Evolutionary conservation across 768 basidiomycete species (phyloP).

Genomic region (Sistotremastrum suecicum): DNA sequence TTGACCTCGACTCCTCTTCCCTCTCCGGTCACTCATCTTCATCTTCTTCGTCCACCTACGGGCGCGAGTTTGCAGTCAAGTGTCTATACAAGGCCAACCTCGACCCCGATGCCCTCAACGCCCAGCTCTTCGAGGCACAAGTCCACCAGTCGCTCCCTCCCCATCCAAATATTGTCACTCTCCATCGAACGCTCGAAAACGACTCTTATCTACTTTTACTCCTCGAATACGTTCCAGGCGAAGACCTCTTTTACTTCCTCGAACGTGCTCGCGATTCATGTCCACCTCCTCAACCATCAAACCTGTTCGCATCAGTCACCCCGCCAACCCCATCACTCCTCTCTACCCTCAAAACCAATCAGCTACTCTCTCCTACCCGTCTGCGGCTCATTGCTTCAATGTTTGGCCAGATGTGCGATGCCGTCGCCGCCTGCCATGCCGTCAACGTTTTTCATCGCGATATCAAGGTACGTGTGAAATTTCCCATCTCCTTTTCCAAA

Average conservation of each 20-base stretch:
- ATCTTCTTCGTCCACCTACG: constrained; percentile 30
- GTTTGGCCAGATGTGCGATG: constrained; percentile 99
- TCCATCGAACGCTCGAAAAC: constrained; percentile 89
- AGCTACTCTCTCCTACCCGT: constrained; percentile 75
- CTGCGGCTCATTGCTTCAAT: constrained; percentile 90
- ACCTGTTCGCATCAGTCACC: constrained; percentile 34
- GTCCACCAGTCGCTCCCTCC: constrained; percentile 86
- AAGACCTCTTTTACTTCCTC: constrained; percentile 96
- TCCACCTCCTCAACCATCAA: constrained; percentile 21
- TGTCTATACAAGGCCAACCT: constrained; percentile 91
- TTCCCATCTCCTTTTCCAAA: too few species aligned
- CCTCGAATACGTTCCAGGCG: constrained; percentile 90
- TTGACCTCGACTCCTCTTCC: constrained; percentile 31
- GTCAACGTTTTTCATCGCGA: constrained; percentile 89
- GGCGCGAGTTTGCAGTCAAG: constrained; percentile 88
- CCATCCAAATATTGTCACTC: constrained; percentile 90
- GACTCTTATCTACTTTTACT: constrained; percentile 82
- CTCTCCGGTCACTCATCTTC: constrained; percentile 39
- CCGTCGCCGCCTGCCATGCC: constrained; percentile 87
- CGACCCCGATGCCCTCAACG: constrained; percentile 69
- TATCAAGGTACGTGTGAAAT: constrained; percentile 45
- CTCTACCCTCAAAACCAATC: constrained; percentile 62
- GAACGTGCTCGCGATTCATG: constrained; percentile 82
- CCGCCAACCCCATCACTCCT: constrained; percentile 92
- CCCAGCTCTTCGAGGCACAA: constrained; percentile 81